These are phyloP conservation scores for Aschersonia sp. DNA, from an alignment of 2,329 filamentous ascomycete genomes.

Conservation along the genomic window DNA sequence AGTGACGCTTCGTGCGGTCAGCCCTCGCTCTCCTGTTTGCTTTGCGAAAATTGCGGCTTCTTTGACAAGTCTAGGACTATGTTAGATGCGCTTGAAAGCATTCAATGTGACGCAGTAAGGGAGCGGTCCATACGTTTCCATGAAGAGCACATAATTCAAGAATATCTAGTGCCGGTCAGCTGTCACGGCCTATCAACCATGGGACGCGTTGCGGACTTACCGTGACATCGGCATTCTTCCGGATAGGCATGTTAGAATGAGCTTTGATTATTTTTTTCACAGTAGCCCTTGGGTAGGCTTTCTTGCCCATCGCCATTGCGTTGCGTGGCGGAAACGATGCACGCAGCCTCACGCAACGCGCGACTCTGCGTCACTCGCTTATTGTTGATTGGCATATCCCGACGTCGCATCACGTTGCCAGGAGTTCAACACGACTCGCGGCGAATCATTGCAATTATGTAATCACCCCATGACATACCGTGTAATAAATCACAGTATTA, in stretches of 20 bases:
- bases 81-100: not conserved
- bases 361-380: no score
- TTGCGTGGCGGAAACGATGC: not conserved
- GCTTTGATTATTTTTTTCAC: conserved; percentile 86
- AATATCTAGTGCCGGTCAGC: conserved; percentile 47
- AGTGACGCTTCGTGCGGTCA: conserved; percentile 63
- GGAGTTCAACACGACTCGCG: no score
- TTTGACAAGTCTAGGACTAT: conserved; percentile 49
- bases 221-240: conserved; percentile 76
- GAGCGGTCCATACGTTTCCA: conserved; percentile 41
- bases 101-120: not conserved
- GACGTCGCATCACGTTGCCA: no score
- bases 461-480: no score
- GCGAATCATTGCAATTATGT: no score
- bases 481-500: no score
- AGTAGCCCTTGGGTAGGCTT: conserved; percentile 70
- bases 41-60: conserved; percentile 68
- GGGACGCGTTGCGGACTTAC: conserved; percentile 28
- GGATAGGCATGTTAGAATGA: conserved; percentile 65
- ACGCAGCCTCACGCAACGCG: no score
- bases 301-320: conserved; percentile 37
- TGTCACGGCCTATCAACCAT: conserved; percentile 10
- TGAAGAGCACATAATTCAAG: conserved; percentile 71
- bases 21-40: conserved; percentile 54
- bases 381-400: no score